These are phyloP conservation scores for Daedalea quercina DNA, from an alignment of 768 basidiomycete genomes.

Conservation along the genomic window DNA sequence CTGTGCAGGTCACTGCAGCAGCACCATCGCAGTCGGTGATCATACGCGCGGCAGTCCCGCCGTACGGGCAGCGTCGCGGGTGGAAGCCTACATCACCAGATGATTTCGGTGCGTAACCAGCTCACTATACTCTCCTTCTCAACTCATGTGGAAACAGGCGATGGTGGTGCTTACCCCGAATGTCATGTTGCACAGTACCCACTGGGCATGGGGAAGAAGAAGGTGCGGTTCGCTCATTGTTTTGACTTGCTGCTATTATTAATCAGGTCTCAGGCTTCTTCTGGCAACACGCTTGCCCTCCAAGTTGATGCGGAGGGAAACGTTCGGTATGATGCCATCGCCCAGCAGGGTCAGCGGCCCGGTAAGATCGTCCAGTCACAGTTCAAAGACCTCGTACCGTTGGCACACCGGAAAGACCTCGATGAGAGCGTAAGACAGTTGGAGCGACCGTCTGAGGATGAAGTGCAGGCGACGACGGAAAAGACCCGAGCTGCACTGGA, in stretches of 20 bases:
- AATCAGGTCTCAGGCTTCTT: conserved; percentile 54
- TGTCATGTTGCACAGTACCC: conserved; percentile 98
- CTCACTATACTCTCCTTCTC: conserved; percentile 6
- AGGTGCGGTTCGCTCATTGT: conserved; percentile 42
- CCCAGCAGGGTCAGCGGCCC: conserved; percentile 85
- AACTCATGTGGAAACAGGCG: conserved; percentile 36
- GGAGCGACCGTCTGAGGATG: conserved; percentile 93
- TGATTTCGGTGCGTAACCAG: conserved; percentile 65
- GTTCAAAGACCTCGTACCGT: conserved; percentile 95
- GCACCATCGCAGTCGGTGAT: conserved; percentile 34
- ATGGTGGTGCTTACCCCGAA: conserved; percentile 88
- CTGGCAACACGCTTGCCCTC: conserved; percentile 91
- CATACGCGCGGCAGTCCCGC: conserved; percentile 54
- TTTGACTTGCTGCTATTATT: not conserved
- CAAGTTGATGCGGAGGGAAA: conserved; percentile 97
- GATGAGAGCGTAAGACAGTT: conserved; percentile 64
- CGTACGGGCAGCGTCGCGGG: conserved; percentile 77
- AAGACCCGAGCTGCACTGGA: conserved; percentile 88
- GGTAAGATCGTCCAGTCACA: conserved; percentile 89
- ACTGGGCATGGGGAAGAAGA: conserved; percentile 91
- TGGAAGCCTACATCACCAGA: conserved; percentile 83
- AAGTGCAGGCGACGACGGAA: conserved; percentile 86
- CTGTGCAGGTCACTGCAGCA: conserved; percentile 21
- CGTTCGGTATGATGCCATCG: conserved; percentile 95
- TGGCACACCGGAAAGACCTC: conserved; percentile 84